These are phyloP conservation scores for Asterochloris sp. DNA, from an alignment of 139 green algal species.

Conservation along the genomic window DNA sequence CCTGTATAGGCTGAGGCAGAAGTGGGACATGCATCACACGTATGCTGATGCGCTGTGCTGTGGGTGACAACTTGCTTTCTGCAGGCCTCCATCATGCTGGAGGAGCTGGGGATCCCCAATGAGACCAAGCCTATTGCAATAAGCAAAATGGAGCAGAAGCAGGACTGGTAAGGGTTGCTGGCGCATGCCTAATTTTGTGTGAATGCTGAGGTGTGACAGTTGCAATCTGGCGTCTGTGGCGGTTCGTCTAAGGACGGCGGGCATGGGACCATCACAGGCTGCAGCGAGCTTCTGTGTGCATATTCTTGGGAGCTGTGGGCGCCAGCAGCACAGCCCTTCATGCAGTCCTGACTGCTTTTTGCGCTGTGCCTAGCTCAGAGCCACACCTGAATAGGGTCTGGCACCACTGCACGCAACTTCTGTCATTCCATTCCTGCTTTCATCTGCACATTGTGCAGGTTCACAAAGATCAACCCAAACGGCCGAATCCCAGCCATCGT, in stretches of 20 bases:
- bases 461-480: slow-evolving; percentile 44
- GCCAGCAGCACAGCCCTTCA: too few species aligned
- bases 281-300: too few species aligned
- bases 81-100: slow-evolving; percentile 43
- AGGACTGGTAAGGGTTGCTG: slow-evolving; percentile 29
- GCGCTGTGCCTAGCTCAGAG: too few species aligned
- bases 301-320: too few species aligned
- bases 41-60: too few species aligned
- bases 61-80: background rate
- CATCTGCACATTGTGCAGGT: background rate
- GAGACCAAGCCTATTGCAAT: slow-evolving; percentile 29
- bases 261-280: background rate
- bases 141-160: slow-evolving; percentile 39
- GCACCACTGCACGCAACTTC: too few species aligned
- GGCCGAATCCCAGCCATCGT: slow-evolving; percentile 49
- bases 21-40: too few species aligned
- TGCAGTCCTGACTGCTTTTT: too few species aligned
- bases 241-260: background rate
- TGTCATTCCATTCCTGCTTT: too few species aligned
- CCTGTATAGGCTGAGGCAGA: too few species aligned
- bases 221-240: background rate
- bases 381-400: too few species aligned
- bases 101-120: slow-evolving; percentile 42
- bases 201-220: background rate
- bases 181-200: background rate